Conservation (phyloP, 352 stramenopile genomes). For the Phytopythium sindhum region DNA sequence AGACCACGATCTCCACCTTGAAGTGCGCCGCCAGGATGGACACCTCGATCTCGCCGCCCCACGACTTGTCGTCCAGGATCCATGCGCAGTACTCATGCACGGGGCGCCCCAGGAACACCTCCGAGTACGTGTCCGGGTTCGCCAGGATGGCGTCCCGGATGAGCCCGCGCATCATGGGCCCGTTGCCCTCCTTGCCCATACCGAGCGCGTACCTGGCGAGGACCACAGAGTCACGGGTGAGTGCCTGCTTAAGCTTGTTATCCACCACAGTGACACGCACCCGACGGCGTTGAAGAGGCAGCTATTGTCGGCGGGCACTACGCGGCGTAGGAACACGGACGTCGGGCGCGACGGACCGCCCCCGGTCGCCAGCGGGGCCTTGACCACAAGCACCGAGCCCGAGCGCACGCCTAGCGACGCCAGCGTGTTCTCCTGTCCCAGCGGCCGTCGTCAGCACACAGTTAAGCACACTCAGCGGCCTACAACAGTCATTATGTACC, state of each 20-base stretch:
- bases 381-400: conserved; percentile 70
- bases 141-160: conserved; percentile 74
- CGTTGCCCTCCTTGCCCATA: conserved; percentile 57
- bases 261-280: too few relatives aligned
- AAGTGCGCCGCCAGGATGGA: conserved; percentile 79
- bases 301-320: conserved; percentile 83
- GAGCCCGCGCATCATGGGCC: conserved; percentile 55
- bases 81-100: conserved; percentile 83
- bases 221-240: neutral
- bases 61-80: conserved; percentile 81
- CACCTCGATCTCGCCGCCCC: conserved; percentile 85
- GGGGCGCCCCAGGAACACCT: conserved; percentile 71
- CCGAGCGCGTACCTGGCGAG: conserved; percentile 52
- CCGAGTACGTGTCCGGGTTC: conserved; percentile 59
- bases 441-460: neutral
- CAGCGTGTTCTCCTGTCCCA: conserved; percentile 39
- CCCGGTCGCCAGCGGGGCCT: conserved; percentile 37
- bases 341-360: conserved; percentile 15
- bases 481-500: conserved; percentile 26
- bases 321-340: conserved; percentile 62
- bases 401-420: conserved; percentile 52
- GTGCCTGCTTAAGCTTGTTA: too few relatives aligned
- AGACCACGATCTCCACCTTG: conserved; percentile 81
- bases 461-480: conserved; percentile 4
- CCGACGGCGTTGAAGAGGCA: conserved; percentile 86